Percentiles rank a stretch among this genome's conserved stretches.
Evolutionary conservation across 495 filamentous ascomycete genomes (phyloP).

Genomic region (Daldinia vernicosa): DNA sequence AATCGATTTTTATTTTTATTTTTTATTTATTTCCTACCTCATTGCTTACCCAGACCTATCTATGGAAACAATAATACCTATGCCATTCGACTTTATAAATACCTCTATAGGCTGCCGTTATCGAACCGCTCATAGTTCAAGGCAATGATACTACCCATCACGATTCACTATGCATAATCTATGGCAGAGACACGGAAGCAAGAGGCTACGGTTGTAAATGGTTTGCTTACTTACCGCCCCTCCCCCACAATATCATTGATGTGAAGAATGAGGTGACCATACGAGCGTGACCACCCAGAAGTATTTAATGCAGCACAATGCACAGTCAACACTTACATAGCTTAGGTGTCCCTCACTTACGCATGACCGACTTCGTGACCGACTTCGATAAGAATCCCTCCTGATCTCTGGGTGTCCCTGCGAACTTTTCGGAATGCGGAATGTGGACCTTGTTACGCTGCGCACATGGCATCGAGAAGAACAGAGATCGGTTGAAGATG

Average conservation of each 20-base stretch:
- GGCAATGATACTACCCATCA: not conserved
- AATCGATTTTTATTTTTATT: not conserved
- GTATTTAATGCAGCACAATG: conserved; percentile 27
- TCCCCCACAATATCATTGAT: conserved; percentile 14
- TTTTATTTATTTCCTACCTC: not conserved
- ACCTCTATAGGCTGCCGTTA: not conserved
- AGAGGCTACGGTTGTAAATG: conserved; percentile 26
- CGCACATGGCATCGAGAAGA: not conserved
- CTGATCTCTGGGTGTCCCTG: not conserved
- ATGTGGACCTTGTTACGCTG: not conserved
- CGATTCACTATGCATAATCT: conserved; percentile 6
- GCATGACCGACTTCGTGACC: conserved; percentile 19
- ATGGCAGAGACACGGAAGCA: conserved; percentile 15
- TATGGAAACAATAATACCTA: not conserved
- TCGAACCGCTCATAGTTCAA: not conserved
- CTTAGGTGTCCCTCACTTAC: conserved; percentile 7
- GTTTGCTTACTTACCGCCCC: conserved; percentile 21
- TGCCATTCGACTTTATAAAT: not conserved
- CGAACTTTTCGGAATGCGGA: not conserved
- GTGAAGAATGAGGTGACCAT: conserved; percentile 26
- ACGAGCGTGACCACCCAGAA: not conserved
- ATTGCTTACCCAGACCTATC: not conserved
- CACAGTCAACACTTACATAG: conserved; percentile 16
- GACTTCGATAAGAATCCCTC: conserved; percentile 1
- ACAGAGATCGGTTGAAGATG: conserved; percentile 14